phyloP scores from a whole-genome alignment of 2,329 filamentous ascomycete genomes.

The Hyphodiscus sp. region DNA sequence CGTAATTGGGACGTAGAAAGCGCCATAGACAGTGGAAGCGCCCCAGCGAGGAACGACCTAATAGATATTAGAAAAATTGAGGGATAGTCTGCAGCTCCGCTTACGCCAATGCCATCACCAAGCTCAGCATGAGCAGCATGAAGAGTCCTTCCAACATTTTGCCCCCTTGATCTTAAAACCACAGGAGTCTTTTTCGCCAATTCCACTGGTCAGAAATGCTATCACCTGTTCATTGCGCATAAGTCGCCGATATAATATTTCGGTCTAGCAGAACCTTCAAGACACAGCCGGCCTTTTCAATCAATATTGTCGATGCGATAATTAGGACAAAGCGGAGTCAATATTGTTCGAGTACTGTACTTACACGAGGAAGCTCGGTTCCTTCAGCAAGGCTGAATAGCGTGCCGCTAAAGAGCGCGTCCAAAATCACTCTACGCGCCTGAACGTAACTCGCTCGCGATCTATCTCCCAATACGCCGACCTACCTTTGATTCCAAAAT shows the following conservation, averaged over 20 bases:
- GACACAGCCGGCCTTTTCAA: background rate
- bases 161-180: slow-evolving; percentile 11
- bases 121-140: slow-evolving; percentile 30
- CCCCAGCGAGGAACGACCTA: slow-evolving; percentile 90
- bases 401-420: slow-evolving; percentile 14
- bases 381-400: slow-evolving; percentile 15
- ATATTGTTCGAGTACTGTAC: too few species aligned
- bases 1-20: slow-evolving; percentile 82
- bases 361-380: too few species aligned
- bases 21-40: slow-evolving; percentile 81
- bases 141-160: slow-evolving; percentile 32
- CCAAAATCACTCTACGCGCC: slow-evolving; percentile 20
- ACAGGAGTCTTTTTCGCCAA: slow-evolving; percentile 2
- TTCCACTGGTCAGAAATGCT: slow-evolving; percentile 4
- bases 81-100: slow-evolving; percentile 21
- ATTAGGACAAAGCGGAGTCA: background rate
- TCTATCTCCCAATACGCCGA: too few species aligned
- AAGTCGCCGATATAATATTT: background rate
- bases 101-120: slow-evolving; percentile 55
- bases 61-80: background rate
- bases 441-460: too few species aligned
- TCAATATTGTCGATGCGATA: background rate
- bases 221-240: slow-evolving; percentile 20
- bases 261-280: background rate
- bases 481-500: background rate